These are phyloP conservation scores for Aspergillus haitiensis DNA, from an alignment of 495 filamentous ascomycete genomes.

Conservation along the genomic window DNA sequence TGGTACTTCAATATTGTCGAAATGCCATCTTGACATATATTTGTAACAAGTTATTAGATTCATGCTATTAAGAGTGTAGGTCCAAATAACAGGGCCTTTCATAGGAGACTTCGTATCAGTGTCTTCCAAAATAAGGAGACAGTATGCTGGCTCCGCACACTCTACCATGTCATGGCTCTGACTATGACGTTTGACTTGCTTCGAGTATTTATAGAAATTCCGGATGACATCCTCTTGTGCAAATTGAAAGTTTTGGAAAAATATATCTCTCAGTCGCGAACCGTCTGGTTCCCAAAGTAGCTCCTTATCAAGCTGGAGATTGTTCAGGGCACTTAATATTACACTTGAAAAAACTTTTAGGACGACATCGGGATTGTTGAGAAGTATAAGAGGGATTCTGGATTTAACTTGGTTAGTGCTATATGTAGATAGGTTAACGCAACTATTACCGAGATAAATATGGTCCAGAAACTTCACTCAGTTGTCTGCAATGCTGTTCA, in stretches of 20 bases:
- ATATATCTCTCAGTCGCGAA: neutral
- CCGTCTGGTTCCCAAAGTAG: conserved; percentile 13
- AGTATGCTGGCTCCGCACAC: neutral
- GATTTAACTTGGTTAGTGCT: neutral
- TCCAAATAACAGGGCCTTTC: conserved; percentile 14
- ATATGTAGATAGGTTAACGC: neutral
- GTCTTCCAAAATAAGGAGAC: conserved; percentile 3
- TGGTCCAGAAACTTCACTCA: neutral
- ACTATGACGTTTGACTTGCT: neutral
- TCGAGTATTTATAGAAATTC: conserved; percentile 9
- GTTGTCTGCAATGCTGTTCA: neutral
- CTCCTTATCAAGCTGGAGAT: neutral
- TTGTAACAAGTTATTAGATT: conserved; percentile 14
- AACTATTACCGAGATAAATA: conserved; percentile 10
- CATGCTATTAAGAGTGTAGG: neutral
- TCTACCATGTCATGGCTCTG: neutral
- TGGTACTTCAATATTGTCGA: conserved; percentile 18
- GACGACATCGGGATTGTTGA: conserved; percentile 1
- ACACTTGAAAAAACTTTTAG: conserved; percentile 1
- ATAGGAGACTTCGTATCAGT: neutral
- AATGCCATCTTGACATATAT: neutral
- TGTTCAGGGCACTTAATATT: neutral
- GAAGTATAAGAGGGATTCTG: conserved; percentile 8
- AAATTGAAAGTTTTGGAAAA: conserved; percentile 11
- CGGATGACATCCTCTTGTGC: neutral